These are phyloP conservation scores for Ogataea nitratoaversa DNA, from an alignment of 805 yeast genomes.

Conservation along the genomic window DNA sequence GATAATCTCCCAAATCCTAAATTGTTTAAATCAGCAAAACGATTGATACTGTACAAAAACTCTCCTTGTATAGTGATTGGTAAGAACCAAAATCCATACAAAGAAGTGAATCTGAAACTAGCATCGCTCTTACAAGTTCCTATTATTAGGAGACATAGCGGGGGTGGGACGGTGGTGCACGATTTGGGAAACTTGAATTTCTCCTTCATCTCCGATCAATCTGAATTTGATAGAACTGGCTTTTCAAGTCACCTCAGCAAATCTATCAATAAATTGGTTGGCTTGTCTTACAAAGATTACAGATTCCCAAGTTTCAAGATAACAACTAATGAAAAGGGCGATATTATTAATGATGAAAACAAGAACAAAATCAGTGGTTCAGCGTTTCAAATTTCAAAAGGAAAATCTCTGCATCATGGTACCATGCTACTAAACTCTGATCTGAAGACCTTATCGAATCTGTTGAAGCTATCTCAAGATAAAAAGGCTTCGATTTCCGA, in stretches of 20 bases:
- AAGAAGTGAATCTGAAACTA: conserved; percentile 65
- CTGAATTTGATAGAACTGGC: conserved; percentile 54
- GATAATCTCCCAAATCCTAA: conserved; percentile 49
- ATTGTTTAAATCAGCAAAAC: conserved; percentile 32
- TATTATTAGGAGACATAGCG: conserved; percentile 72
- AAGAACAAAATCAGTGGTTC: conserved; percentile 80
- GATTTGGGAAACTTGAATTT: conserved; percentile 86
- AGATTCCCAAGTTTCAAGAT: conserved; percentile 28
- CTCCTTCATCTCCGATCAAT: conserved; percentile 64
- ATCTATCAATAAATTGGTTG: conserved; percentile 17
- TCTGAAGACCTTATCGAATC: conserved; percentile 52
- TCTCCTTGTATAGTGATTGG: conserved; percentile 90
- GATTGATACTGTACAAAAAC: conserved; percentile 73
- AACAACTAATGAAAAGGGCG: conserved; percentile 71
- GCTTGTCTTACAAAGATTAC: neutral
- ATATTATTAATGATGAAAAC: conserved; percentile 49
- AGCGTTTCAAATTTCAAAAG: conserved; percentile 80
- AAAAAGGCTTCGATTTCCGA: conserved; percentile 22
- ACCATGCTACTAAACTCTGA: conserved; percentile 80
- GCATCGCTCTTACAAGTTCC: conserved; percentile 53
- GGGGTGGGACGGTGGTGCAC: conserved; percentile 98
- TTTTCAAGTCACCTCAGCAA: conserved; percentile 35
- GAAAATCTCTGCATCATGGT: conserved; percentile 90
- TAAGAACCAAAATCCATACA: conserved; percentile 93
- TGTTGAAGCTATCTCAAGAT: conserved; percentile 38